A percentile compares a stretch with the other conserved stretches of the same genome.
phyloP scores from a whole-genome alignment of 345 rosid genomes.

The Turnera subulata region DNA sequence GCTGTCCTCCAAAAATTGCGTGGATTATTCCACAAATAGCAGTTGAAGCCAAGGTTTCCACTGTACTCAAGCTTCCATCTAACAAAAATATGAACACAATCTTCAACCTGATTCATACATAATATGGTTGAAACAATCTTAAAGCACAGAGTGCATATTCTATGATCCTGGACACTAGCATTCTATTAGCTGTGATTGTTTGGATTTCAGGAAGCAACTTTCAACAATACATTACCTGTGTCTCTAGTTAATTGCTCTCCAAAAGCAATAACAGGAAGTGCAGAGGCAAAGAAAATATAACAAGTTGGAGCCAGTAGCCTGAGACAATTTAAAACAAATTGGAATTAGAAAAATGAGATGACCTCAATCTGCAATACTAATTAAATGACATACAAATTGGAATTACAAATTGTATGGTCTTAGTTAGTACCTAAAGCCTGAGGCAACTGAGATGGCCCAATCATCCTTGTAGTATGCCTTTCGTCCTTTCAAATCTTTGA shows the following conservation, averaged over 20 bases:
- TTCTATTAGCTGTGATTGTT: neutral
- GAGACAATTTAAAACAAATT: constrained; percentile 13
- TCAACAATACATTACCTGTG: constrained; percentile 43
- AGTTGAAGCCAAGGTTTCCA: constrained; percentile 77
- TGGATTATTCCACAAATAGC: constrained; percentile 79
- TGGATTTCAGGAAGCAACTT: neutral
- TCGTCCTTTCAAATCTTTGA: constrained; percentile 58
- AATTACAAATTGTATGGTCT: too few species aligned
- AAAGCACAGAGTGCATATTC: neutral
- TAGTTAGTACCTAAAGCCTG: constrained; percentile 42
- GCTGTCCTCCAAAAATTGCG: constrained; percentile 80
- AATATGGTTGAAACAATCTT: neutral
- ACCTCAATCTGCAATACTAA: neutral
- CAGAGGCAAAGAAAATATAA: constrained; percentile 80
- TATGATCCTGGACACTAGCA: neutral
- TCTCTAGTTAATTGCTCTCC: constrained; percentile 82
- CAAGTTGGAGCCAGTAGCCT: constrained; percentile 72
- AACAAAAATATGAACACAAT: constrained; percentile 7
- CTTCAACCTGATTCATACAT: constrained; percentile 7
- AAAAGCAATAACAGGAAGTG: constrained; percentile 85
- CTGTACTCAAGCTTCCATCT: constrained; percentile 72
- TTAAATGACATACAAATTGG: neutral
- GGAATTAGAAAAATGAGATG: neutral
- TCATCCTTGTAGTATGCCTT: constrained; percentile 58
- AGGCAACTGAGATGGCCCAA: constrained; percentile 45